Conservation (phyloP, 768 basidiomycete genomes). For the Multifurca ochricompacta region DNA sequence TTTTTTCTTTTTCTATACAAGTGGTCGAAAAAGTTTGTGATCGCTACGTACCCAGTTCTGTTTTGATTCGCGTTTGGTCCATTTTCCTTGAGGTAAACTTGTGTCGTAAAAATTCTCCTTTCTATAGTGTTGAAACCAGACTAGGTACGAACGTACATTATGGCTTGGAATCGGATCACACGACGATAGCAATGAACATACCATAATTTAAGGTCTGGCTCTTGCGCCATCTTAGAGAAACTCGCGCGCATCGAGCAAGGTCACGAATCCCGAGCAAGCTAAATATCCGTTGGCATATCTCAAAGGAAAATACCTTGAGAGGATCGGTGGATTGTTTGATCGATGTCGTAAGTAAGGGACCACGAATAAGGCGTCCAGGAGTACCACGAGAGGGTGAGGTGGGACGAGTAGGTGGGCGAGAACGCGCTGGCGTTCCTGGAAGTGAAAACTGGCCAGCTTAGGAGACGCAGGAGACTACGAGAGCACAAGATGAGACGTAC, state of each 20-base stretch:
- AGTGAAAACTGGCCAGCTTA: constrained; percentile 44
- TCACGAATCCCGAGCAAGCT: constrained; percentile 50
- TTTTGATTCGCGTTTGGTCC: constrained; percentile 92
- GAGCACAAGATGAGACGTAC: constrained; percentile 34
- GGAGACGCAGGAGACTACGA: background rate
- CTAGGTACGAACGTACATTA: constrained; percentile 34
- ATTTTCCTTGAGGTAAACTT: constrained; percentile 71
- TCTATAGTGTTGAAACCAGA: constrained; percentile 91
- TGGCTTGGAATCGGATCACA: background rate
- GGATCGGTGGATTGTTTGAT: constrained; percentile 41
- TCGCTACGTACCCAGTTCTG: constrained; percentile 66
- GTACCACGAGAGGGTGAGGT: constrained; percentile 36
- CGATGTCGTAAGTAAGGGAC: constrained; percentile 37
- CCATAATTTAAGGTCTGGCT: constrained; percentile 91
- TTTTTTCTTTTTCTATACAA: background rate
- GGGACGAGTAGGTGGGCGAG: constrained; percentile 38
- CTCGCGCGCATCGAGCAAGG: constrained; percentile 69
- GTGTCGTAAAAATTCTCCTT: constrained; percentile 82
- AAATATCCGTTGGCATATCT: constrained; percentile 76
- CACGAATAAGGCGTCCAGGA: constrained; percentile 41
- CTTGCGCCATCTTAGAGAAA: constrained; percentile 80
- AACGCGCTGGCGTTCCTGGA: constrained; percentile 60
- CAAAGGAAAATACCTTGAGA: constrained; percentile 67
- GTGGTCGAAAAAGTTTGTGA: background rate
- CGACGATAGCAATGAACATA: constrained; percentile 31